Evolutionary conservation across 1,284 basidiomycete genomes (phyloP).

Genomic region (Cutaneotrichosporon sp.): DNA sequence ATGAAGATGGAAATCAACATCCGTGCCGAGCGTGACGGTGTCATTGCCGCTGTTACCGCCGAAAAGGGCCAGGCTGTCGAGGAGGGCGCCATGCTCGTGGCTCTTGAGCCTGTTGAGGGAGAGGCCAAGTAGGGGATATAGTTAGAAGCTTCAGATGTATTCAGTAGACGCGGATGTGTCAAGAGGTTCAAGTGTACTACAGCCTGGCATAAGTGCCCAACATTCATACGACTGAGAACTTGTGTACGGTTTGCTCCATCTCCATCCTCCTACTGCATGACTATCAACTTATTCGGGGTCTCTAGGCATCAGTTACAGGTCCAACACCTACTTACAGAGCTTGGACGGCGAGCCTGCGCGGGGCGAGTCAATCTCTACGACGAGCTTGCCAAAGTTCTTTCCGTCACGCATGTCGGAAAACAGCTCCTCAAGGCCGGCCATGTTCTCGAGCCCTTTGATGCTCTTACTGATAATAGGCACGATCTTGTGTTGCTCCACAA

Average conservation of each 20-base stretch:
- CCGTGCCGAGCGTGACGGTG: conserved; percentile 66
- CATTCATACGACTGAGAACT: too few relatives aligned
- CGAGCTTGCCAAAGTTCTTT: conserved; percentile 27
- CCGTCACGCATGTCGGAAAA: conserved; percentile 22
- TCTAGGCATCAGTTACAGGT: background rate
- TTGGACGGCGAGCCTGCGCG: conserved; percentile 13
- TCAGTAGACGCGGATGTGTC: background rate
- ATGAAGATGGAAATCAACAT: conserved; percentile 95
- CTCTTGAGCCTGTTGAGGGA: conserved; percentile 40
- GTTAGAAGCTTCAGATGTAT: background rate
- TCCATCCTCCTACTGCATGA: background rate
- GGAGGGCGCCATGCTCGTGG: conserved; percentile 75
- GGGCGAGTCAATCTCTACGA: conserved; percentile 21
- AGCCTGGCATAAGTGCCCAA: background rate
- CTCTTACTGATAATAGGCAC: conserved; percentile 14
- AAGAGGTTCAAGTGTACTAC: too few relatives aligned
- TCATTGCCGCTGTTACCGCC: conserved; percentile 70
- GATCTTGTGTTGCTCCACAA: conserved; percentile 23
- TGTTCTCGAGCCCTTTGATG: conserved; percentile 19
- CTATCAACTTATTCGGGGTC: background rate
- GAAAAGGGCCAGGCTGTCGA: conserved; percentile 81
- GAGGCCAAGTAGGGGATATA: conserved; percentile 5
- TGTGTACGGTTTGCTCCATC: background rate
- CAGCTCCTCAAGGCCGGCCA: conserved; percentile 17
- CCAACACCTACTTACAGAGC: conserved; percentile 8